Evolutionary conservation across 768 basidiomycete genomes (phyloP).

Genomic region (Hortiboletus flavorubellus): DNA sequence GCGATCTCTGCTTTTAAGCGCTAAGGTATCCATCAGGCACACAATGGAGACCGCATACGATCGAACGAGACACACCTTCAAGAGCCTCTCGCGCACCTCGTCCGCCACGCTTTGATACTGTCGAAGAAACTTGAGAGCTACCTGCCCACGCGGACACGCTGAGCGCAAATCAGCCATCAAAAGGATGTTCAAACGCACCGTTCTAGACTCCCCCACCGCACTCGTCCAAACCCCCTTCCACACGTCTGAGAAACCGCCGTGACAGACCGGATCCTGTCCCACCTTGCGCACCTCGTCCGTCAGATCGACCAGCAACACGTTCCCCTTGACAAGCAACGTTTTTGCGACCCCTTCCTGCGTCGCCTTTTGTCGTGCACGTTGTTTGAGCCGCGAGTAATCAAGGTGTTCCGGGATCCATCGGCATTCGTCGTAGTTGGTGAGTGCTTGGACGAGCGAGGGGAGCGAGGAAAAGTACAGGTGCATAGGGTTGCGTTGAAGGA

Average conservation of each 20-base stretch:
- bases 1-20: conserved; percentile 54
- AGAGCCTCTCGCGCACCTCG: conserved; percentile 48
- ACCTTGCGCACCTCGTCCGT: conserved; percentile 51
- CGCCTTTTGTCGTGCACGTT: conserved; percentile 56
- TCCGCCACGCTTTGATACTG: conserved; percentile 45
- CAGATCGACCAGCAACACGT: conserved; percentile 48
- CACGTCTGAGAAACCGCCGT: conserved; percentile 59
- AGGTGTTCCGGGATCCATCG: conserved; percentile 51
- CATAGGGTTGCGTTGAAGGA: conserved; percentile 51
- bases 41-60: neutral
- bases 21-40: conserved; percentile 28
- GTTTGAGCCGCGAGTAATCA: conserved; percentile 54
- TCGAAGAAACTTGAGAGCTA: conserved; percentile 57
- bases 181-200: conserved; percentile 9
- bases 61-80: conserved; percentile 36
- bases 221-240: conserved; percentile 59
- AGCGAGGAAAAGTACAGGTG: conserved; percentile 54
- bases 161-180: neutral
- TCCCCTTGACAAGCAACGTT: conserved; percentile 49
- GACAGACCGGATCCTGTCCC: conserved; percentile 46
- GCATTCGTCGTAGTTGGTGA: conserved; percentile 56
- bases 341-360: conserved; percentile 53
- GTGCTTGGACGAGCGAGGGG: conserved; percentile 47
- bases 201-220: conserved; percentile 34
- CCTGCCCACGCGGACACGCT: conserved; percentile 30